Conservation (phyloP, 768 basidiomycete species). For the Vararia minispora region DNA sequence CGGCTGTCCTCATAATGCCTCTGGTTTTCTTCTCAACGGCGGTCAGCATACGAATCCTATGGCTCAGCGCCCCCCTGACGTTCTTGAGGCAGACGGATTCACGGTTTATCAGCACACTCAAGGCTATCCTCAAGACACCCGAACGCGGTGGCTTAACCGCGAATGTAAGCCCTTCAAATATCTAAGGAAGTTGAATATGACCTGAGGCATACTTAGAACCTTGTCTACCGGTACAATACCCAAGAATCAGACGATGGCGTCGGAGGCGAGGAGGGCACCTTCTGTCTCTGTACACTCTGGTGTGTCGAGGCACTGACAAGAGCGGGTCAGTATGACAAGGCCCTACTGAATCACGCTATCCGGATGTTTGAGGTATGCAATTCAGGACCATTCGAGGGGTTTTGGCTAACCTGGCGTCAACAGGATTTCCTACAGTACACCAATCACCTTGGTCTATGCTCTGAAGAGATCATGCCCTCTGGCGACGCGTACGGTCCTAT, state of each 20-base stretch:
- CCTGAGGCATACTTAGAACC: constrained; percentile 35
- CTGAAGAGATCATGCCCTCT: constrained; percentile 75
- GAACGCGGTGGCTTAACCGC: constrained; percentile 88
- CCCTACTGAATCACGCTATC: constrained; percentile 55
- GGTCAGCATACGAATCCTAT: constrained; percentile 28
- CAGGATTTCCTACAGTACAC: constrained; percentile 73
- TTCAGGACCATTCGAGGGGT: not conserved
- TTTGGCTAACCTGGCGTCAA: not conserved
- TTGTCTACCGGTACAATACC: constrained; percentile 87
- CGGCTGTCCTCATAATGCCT: constrained; percentile 86
- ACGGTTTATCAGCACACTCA: constrained; percentile 77
- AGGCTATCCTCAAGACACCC: constrained; percentile 72
- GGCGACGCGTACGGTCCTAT: constrained; percentile 58
- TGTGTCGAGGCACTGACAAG: constrained; percentile 84
- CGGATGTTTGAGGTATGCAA: constrained; percentile 78
- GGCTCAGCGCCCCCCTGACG: not conserved
- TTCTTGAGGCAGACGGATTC: constrained; percentile 56
- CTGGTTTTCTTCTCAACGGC: constrained; percentile 85
- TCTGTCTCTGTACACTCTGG: constrained; percentile 84
- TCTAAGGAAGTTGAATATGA: not conserved
- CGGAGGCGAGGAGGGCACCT: constrained; percentile 92
- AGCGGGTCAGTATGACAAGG: constrained; percentile 67
- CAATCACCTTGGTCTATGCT: constrained; percentile 82
- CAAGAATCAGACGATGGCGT: constrained; percentile 83
- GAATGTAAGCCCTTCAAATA: constrained; percentile 39